Percentiles rank a stretch among this genome's conserved stretches.
phyloP scores from a whole-genome alignment of 2,329 filamentous ascomycete species.

The Berkeleyomyces basicola region DNA sequence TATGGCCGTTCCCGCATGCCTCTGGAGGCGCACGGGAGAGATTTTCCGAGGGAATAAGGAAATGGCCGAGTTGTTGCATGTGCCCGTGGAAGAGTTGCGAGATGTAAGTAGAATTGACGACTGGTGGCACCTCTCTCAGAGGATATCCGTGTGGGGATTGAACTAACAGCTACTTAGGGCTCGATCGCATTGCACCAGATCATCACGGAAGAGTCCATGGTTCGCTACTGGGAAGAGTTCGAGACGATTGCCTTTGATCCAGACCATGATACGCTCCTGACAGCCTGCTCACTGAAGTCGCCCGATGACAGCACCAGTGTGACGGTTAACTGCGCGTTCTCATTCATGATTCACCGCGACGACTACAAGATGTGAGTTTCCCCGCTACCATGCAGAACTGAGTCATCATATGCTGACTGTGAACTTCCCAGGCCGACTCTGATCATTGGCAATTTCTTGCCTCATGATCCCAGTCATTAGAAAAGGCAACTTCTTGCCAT shows the following conservation, averaged over 20 bases:
- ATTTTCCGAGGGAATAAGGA: constrained; percentile 97
- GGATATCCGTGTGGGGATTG: background rate
- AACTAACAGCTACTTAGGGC: constrained; percentile 39
- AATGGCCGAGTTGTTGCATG: constrained; percentile 91
- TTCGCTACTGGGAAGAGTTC: constrained; percentile 98
- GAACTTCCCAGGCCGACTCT: constrained; percentile 53
- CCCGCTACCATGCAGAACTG: background rate
- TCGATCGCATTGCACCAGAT: constrained; percentile 93
- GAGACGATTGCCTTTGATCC: constrained; percentile 93
- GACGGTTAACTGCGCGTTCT: constrained; percentile 87
- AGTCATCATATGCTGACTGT: background rate
- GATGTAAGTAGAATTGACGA: constrained; percentile 48
- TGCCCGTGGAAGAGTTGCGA: constrained; percentile 75
- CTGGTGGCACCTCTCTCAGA: background rate
- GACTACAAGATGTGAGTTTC: constrained; percentile 79
- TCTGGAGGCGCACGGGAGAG: constrained; percentile 90
- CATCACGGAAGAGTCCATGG: constrained; percentile 82
- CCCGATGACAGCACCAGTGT: constrained; percentile 52
- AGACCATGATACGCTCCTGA: constrained; percentile 85
- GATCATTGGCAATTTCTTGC: constrained; percentile 93
- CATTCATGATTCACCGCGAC: constrained; percentile 88
- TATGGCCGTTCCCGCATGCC: constrained; percentile 96
- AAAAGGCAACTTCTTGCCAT: background rate
- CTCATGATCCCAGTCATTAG: constrained; percentile 45
- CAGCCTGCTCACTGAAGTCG: constrained; percentile 79